phyloP scores from a whole-genome alignment of 2,329 filamentous ascomycete genomes.

The Xylaria arbuscula region DNA sequence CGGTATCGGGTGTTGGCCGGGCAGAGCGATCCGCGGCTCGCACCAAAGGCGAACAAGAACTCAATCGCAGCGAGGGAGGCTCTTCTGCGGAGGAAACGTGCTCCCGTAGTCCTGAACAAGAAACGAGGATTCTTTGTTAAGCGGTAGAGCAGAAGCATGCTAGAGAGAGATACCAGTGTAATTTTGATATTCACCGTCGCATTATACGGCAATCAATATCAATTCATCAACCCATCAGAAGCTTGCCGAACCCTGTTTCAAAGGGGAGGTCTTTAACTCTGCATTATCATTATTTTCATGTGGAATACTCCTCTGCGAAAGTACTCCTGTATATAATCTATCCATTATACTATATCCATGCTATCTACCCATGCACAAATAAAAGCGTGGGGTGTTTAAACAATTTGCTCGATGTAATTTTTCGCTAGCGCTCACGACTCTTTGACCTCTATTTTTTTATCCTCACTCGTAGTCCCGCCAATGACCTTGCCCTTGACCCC shows the following conservation, averaged over 20 bases:
- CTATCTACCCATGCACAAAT: not conserved
- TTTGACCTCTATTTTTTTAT: not conserved
- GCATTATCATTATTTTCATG: slow-evolving; percentile 7
- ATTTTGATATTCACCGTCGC: not conserved
- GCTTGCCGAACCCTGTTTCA: not conserved
- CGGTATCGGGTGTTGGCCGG: slow-evolving; percentile 63
- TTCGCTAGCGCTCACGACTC: not conserved
- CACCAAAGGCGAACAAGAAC: slow-evolving; percentile 60
- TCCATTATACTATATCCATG: not conserved
- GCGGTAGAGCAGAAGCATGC: slow-evolving; percentile 38
- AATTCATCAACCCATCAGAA: not conserved
- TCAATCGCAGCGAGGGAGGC: slow-evolving; percentile 56
- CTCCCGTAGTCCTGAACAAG: slow-evolving; percentile 46
- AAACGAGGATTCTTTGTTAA: slow-evolving; percentile 60
- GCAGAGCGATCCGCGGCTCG: slow-evolving; percentile 59
- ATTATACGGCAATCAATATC: not conserved
- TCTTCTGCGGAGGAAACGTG: slow-evolving; percentile 59
- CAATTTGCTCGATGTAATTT: not conserved
- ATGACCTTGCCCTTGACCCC: slow-evolving; percentile 67
- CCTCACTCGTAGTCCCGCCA: slow-evolving; percentile 18
- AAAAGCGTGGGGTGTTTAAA: not conserved
- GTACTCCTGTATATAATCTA: not conserved
- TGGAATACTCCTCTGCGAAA: not conserved
- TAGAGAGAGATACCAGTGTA: slow-evolving; percentile 19
- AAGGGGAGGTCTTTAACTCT: not conserved